Evolutionary conservation across 306 rosid genomes (phyloP).

Genomic region (apple (Malus domestica)): DNA sequence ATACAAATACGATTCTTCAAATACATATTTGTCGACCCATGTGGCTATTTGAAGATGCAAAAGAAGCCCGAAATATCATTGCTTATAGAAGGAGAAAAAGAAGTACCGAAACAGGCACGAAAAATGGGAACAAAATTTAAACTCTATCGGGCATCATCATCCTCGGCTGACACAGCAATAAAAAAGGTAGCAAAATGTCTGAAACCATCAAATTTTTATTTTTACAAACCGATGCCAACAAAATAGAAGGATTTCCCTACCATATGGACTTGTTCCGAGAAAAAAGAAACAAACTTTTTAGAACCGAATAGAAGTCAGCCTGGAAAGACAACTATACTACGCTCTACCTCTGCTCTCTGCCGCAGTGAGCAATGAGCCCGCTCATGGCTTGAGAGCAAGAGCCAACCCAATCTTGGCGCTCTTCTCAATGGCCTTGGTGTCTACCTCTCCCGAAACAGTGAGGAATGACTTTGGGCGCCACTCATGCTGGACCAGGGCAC

Average conservation of each 20-base stretch:
- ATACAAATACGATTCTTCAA: too few species aligned
- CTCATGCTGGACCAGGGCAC: conserved; percentile 83
- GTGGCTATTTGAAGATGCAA: background rate
- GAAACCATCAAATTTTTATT: conserved; percentile 28
- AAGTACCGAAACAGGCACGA: background rate
- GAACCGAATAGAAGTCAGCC: conserved; percentile 19
- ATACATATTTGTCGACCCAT: too few species aligned
- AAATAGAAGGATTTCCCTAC: background rate
- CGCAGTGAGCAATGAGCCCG: conserved; percentile 9
- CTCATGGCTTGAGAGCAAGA: conserved; percentile 80
- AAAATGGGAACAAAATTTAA: conserved; percentile 8
- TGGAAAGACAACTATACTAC: conserved; percentile 23
- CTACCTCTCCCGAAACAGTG: conserved; percentile 92
- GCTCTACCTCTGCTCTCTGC: conserved; percentile 33
- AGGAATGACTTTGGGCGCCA: conserved; percentile 89
- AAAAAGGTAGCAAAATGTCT: conserved; percentile 3
- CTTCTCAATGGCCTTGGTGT: conserved; percentile 79
- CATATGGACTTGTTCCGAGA: conserved; percentile 7
- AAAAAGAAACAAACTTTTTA: background rate
- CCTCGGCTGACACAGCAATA: conserved; percentile 6
- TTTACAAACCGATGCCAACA: conserved; percentile 23
- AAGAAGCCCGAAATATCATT: background rate
- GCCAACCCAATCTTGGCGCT: conserved; percentile 80
- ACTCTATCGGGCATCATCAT: conserved; percentile 10
- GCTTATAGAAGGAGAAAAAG: background rate